Percentiles rank a stretch among this genome's conserved stretches.
phyloP scores from a whole-genome alignment of 306 rosid genomes.

The Begonia fuchsioides region DNA sequence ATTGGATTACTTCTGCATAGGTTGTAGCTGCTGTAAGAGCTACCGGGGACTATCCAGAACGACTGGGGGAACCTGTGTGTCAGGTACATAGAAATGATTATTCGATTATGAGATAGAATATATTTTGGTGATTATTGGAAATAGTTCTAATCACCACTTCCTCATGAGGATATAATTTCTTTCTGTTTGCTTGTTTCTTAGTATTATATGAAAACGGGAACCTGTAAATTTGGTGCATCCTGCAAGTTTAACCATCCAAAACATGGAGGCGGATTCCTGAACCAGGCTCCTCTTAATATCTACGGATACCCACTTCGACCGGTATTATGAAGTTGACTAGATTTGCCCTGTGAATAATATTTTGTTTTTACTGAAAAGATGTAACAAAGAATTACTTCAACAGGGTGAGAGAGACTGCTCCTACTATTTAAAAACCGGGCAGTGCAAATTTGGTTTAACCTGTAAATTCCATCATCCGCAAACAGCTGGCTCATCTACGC shows the following conservation, averaged over 20 bases:
- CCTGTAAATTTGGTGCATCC: constrained; percentile 87
- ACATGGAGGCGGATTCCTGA: constrained; percentile 64
- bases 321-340: constrained; percentile 23
- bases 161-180: background rate
- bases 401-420: constrained; percentile 92
- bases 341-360: background rate
- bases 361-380: background rate
- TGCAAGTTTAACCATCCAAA: constrained; percentile 90
- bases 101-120: background rate
- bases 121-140: background rate
- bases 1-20: constrained; percentile 19
- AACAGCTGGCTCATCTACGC: constrained; percentile 45
- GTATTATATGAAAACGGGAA: constrained; percentile 83
- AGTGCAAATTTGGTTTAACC: constrained; percentile 79
- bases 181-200: constrained; percentile 18
- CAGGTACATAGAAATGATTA: constrained; percentile 29
- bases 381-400: constrained; percentile 6
- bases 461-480: constrained; percentile 95
- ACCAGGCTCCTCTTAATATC: constrained; percentile 67
- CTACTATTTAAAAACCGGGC: constrained; percentile 98
- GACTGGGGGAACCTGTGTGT: constrained; percentile 65
- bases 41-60: constrained; percentile 85
- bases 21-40: constrained; percentile 80
- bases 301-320: constrained; percentile 72
- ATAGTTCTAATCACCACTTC: background rate